Evolutionary conservation across 176 grass and related monocot species (phyloP), one percentile per base, ranked within the genome.

Genomic region (Oropetium thomaeum): DNA sequence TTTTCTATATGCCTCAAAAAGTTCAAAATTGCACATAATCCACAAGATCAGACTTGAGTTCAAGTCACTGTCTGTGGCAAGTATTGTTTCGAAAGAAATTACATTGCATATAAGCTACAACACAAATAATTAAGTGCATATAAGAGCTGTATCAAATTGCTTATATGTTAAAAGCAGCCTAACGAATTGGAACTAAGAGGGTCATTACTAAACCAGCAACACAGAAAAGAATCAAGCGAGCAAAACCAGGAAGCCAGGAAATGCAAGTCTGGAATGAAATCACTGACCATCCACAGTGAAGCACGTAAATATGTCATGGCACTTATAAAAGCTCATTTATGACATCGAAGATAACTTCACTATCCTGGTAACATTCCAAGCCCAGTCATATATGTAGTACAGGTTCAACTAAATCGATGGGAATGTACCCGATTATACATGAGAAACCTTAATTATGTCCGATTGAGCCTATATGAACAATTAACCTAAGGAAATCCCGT

Each of bases 381-480:
- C 44, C 8, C 60, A 55, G 31, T 31, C 39, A 26, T 2, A 13
- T 12, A 32, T 29, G n/a, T 35, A 55, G 38, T 49, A 65, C 45
- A 62, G 23, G 20, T 64, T 39, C 13, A 87, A 55, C 49, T 71
- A 87, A 39, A 10, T 27, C 26, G n/a, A 4, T 38, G 13, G 19
- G 13, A 55, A 4, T 19, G 11, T 2, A 41, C 10, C 12, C 16
- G 58, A 72, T 38, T 66, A 35, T 58, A 29, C 16, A 45, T 23
- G 22, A 14, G 3, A 81, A 70, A 63, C 23, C 9, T 58, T 37
- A 57, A 33, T 16, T 13, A 11, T 23, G 3, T 32, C 17, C 8
- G 27, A 20, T 27, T 32, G 14, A 30, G 43, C 27, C n/a, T 31
- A 55, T 29, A 1, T 7, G 35, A 76, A 70, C 58, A 70, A 25